Conservation (phyloP, 768 basidiomycete genomes). For the Termitomyces titanicus region DNA sequence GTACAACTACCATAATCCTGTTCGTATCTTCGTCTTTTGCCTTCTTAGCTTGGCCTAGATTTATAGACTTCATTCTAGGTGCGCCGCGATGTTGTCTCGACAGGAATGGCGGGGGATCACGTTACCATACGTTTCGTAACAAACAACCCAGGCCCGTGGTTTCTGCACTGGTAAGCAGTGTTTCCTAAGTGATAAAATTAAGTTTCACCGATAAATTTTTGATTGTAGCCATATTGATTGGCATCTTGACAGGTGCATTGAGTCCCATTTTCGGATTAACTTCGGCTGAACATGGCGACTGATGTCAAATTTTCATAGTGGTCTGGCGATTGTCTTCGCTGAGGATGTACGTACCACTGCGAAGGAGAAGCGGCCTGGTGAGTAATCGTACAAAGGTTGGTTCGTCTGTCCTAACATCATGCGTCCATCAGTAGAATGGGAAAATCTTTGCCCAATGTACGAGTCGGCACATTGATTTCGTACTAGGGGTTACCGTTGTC, state of each 20-base stretch:
- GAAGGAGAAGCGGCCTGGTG: background rate
- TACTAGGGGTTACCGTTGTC: background rate
- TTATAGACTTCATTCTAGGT: no score
- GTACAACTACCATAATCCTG: conserved; percentile 44
- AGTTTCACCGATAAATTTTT: no score
- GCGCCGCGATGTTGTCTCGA: conserved; percentile 21
- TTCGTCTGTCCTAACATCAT: background rate
- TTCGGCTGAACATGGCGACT: background rate
- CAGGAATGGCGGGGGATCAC: conserved; percentile 11
- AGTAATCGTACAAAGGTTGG: background rate
- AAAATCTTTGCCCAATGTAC: conserved; percentile 29
- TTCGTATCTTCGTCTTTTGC: conserved; percentile 2
- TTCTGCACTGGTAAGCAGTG: background rate
- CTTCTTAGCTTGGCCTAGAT: no score
- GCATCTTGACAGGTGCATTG: conserved; percentile 1
- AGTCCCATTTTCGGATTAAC: background rate
- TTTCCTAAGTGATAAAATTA: no score
- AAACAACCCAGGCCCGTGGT: conserved; percentile 33
- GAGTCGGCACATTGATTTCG: background rate
- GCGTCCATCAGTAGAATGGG: conserved; percentile 18
- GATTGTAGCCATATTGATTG: conserved; percentile 1
- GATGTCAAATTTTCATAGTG: conserved; percentile 1
- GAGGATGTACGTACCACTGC: conserved; percentile 18
- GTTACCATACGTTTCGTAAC: conserved; percentile 38
- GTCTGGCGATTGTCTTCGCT: conserved; percentile 30